Base-by-base conservation (phyloP, 2,329 filamentous ascomycete genomes). In the Trichophyton simii region DNA sequence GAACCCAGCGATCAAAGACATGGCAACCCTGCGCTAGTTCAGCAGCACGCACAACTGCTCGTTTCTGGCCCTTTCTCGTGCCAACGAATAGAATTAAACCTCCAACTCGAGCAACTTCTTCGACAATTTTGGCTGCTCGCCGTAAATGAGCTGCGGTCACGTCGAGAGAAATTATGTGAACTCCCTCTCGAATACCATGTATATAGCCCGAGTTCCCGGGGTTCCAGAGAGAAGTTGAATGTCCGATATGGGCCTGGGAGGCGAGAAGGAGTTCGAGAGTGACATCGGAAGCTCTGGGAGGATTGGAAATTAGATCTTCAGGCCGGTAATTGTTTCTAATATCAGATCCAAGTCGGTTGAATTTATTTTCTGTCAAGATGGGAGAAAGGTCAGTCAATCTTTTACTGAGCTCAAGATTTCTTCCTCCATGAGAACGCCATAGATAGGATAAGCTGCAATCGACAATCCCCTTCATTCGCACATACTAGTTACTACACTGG, bases 141-240 rank as follows among this genome's bases (percentile, higher is more conserved):
- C 92, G 86, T 61, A 99, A 82, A 75, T 97, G 87, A 15, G 91
- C 87, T 13, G 91, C 90, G 36, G 89, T 97, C 63, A 85, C 82
- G 72, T 99, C 94, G 2, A 97, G 85, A 8, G 87, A 88, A 73
- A 99, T 96, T 72, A 99, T 91, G 76, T 96, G 92, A 64, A 95
- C 86, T 15, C 88, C 90, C 67, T 94, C 83, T 52, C 94, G 83
- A 64, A 95, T 83, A 68, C 94, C 94, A 72, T 89, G 91, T 72
- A 99, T 97, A 77, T 97, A 97, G 67, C 88, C 84, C 66, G 91
- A 87, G 77, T 97, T 99, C 59, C 85, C 86, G 9, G 94, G 91
- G 76, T 99, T 95, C 94, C 94, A 99, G 58, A 91, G 82, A 64
- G 89, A 89, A 0, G 88, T 92, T 69, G 88, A 83, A 77, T 99